Conservation (phyloP, 495 filamentous ascomycete species). For the Geoglossum glabrum region DNA sequence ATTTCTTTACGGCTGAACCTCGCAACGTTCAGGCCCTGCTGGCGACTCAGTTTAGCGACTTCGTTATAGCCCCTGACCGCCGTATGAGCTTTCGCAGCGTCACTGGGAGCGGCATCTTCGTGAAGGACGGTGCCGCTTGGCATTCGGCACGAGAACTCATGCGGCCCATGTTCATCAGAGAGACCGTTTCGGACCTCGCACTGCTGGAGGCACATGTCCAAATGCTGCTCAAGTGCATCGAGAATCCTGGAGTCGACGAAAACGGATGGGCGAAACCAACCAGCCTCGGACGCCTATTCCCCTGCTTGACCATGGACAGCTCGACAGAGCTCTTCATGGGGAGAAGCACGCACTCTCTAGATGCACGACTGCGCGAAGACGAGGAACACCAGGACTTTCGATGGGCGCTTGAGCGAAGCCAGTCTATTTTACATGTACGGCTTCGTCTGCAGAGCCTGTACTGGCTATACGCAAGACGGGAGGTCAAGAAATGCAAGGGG, state of each 20-base stretch:
- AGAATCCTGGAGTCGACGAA: constrained; percentile 27
- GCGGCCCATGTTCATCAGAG: constrained; percentile 39
- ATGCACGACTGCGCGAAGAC: not conserved
- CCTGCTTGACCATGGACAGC: constrained; percentile 44
- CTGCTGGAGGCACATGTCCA: constrained; percentile 40
- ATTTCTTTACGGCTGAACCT: too few species aligned
- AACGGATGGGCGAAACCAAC: too few species aligned
- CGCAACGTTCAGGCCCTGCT: constrained; percentile 44
- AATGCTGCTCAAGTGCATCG: constrained; percentile 25
- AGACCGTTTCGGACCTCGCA: constrained; percentile 38
- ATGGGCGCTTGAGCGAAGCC: constrained; percentile 10
- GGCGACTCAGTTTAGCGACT: constrained; percentile 38
- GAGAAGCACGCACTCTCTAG: constrained; percentile 22
- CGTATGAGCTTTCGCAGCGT: constrained; percentile 29
- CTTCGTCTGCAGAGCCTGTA: constrained; percentile 7
- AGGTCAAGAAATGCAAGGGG: constrained; percentile 8
- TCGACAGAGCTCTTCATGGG: constrained; percentile 60
- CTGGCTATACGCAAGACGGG: constrained; percentile 2
- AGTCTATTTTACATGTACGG: constrained; percentile 5
- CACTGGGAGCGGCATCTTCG: constrained; percentile 53
- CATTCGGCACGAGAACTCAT: constrained; percentile 40
- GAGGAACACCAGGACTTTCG: constrained; percentile 9
- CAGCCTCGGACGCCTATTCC: constrained; percentile 48
- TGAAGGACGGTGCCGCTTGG: constrained; percentile 44
- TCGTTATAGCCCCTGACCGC: constrained; percentile 30